Percentiles rank a stretch among this genome's conserved stretches.
phyloP scores from a whole-genome alignment of 2,329 filamentous ascomycete genomes.

The Hansfordia pulvinata region DNA sequence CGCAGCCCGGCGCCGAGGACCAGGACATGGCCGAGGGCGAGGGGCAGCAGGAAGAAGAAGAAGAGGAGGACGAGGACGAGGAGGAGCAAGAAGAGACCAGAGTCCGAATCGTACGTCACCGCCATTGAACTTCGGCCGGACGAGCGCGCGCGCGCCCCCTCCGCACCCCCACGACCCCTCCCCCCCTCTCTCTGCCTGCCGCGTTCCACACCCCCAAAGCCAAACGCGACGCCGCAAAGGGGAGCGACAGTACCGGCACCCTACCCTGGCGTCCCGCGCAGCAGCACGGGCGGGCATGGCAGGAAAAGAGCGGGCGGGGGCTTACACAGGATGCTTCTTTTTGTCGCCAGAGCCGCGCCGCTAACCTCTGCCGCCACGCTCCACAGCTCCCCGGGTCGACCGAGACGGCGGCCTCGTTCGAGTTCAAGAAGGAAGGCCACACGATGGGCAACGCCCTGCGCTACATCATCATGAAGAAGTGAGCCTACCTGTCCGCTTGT shows the following conservation, averaged over 20 bases:
- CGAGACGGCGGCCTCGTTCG: slow-evolving; percentile 85
- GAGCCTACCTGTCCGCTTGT: slow-evolving; percentile 17
- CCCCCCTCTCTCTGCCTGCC: too few species aligned
- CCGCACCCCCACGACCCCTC: too few species aligned
- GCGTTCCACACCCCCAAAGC: slow-evolving; percentile 3
- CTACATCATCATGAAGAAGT: slow-evolving; percentile 99
- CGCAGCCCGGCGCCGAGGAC: slow-evolving; percentile 25
- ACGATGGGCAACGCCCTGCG: slow-evolving; percentile 88
- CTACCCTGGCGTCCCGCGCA: too few species aligned
- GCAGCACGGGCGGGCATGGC: too few species aligned
- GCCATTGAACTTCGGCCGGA: too few species aligned
- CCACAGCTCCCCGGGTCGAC: slow-evolving; percentile 67
- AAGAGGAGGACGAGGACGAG: slow-evolving; percentile 29
- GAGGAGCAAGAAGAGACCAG: slow-evolving; percentile 37
- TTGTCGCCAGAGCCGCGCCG: too few species aligned
- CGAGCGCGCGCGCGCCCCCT: too few species aligned
- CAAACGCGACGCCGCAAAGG: slow-evolving; percentile 4
- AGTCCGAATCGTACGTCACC: slow-evolving; percentile 44
- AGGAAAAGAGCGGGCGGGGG: too few species aligned
- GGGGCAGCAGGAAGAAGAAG: slow-evolving; percentile 20
- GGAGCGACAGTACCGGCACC: slow-evolving; percentile 2
- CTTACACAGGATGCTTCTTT: too few species aligned
- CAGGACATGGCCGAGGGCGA: slow-evolving; percentile 16
- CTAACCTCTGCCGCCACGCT: too few species aligned
- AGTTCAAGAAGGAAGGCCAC: slow-evolving; percentile 88